Percentiles rank a stretch among this genome's conserved stretches.
phyloP scores from a whole-genome alignment of 352 stramenopile species.

The Phytophthora pluvialis region DNA sequence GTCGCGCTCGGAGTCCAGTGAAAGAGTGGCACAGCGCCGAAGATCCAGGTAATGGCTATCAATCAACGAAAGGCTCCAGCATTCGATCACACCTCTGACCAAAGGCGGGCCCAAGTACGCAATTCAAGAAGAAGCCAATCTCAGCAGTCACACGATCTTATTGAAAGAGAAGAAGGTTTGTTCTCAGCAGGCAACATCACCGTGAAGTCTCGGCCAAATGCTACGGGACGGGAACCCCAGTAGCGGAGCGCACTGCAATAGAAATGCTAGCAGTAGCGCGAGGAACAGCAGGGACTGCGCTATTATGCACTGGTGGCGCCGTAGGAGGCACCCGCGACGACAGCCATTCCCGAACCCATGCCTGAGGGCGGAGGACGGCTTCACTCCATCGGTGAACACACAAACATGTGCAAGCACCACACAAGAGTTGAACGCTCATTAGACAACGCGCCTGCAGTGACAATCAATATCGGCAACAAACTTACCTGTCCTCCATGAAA shows the following conservation, averaged over 20 bases:
- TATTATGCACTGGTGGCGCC: slow-evolving; percentile 46
- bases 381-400: too few relatives aligned
- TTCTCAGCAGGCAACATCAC: slow-evolving; percentile 3
- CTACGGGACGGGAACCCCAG: slow-evolving; percentile 36
- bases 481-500: slow-evolving; percentile 71
- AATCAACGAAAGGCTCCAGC: not conserved
- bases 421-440: slow-evolving; percentile 24
- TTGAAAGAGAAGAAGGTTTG: slow-evolving; percentile 1
- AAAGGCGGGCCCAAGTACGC: not conserved
- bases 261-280: slow-evolving; percentile 41
- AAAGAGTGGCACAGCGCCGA: not conserved
- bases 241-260: slow-evolving; percentile 35
- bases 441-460: not conserved
- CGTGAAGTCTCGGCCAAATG: not conserved
- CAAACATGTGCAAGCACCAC: slow-evolving; percentile 4
- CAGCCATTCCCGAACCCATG: slow-evolving; percentile 47
- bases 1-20: slow-evolving; percentile 16
- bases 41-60: slow-evolving; percentile 1
- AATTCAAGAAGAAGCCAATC: not conserved
- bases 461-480: not conserved
- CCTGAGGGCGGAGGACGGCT: slow-evolving; percentile 46
- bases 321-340: slow-evolving; percentile 43
- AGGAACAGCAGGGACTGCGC: slow-evolving; percentile 35
- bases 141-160: not conserved
- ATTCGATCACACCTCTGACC: not conserved